Base-by-base conservation (phyloP, 2,329 filamentous ascomycete species). In the Trichoderma cornu-damae region DNA sequence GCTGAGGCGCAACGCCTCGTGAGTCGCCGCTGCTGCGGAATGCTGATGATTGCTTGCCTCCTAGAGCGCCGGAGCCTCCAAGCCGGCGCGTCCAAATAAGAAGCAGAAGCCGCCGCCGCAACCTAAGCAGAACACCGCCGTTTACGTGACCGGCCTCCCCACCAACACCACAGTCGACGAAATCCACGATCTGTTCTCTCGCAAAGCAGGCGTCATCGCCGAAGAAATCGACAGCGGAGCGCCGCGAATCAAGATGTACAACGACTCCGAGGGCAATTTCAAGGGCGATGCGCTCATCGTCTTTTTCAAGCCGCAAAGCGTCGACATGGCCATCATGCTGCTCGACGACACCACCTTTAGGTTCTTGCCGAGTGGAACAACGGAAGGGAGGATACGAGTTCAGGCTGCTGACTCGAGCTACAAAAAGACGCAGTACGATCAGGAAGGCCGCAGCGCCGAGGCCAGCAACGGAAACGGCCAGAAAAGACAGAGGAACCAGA, bases 251-350 rank as follows among this genome's bases (percentile, higher is more conserved):
- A 97, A 96, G 75, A 84, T 99, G 72, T 99, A 99, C 74, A 84
- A 79, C 18, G 86, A 96, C 69, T 84, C 88, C 1, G 74, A 86
- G 1, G 94, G 91, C 18, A 82, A 84, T 14, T 96, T 96, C 79
- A 97, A 96, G 69, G 94, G 94, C 60, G 92, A 97, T 69, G 92
- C 90, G 2, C 79, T 99, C 30, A 79, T 99, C 55, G 89, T 97
- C 34, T 99, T 95, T 75, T 96, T 96, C 80, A 90, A 94, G 65
- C 88, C 91, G 0, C 91, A 96, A 68, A 95, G 89, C n/a, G 93
- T 99, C 59, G 78, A 88, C 40, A 87, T 91, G 75, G 90, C 90
- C 43, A 88, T 93, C 62, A 84, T 86, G 75, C 79, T 94, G 66
- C 79, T 90, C 11, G 89, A 95, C 70, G 89, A 91, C 66, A 88